Percentiles rank a stretch among this genome's conserved stretches.
These are phyloP conservation scores for Picea mariana DNA, from an alignment of 83 land plant genomes.

Conservation along the genomic window DNA sequence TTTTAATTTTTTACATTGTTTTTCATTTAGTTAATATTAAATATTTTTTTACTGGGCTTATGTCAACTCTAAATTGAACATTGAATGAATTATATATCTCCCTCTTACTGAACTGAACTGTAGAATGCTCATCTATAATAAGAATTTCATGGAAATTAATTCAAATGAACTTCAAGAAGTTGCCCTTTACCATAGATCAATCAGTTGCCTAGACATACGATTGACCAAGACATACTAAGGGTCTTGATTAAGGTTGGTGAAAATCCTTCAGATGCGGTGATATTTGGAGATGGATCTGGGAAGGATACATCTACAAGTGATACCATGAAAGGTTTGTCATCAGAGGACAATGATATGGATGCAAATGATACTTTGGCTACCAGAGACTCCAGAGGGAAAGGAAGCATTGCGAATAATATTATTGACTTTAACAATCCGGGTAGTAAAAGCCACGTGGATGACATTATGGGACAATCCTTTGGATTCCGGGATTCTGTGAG, in stretches of 20 bases:
- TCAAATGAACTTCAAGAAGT: slow-evolving; percentile 84
- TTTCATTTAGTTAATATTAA: too few species aligned
- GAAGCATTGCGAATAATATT: too few species aligned
- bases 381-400: not conserved
- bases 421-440: too few species aligned
- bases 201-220: slow-evolving; percentile 67
- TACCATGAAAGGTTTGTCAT: slow-evolving; percentile 11
- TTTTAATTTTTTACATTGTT: too few species aligned
- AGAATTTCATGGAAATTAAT: slow-evolving; percentile 71
- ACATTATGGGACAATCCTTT: too few species aligned
- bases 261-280: slow-evolving; percentile 50
- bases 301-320: slow-evolving; percentile 26
- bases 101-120: too few species aligned
- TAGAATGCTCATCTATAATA: too few species aligned
- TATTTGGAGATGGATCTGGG: slow-evolving; percentile 81
- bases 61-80: too few species aligned
- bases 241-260: slow-evolving; percentile 62
- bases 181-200: slow-evolving; percentile 80
- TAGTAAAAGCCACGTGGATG: too few species aligned
- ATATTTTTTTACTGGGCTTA: too few species aligned
- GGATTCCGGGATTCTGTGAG: too few species aligned
- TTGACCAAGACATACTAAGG: slow-evolving; percentile 88
- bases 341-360: slow-evolving; percentile 24
- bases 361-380: not conserved
- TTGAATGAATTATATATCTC: too few species aligned